Evolutionary conservation across 805 yeast genomes (phyloP).

Genomic region (Starmerella vaccinii): DNA sequence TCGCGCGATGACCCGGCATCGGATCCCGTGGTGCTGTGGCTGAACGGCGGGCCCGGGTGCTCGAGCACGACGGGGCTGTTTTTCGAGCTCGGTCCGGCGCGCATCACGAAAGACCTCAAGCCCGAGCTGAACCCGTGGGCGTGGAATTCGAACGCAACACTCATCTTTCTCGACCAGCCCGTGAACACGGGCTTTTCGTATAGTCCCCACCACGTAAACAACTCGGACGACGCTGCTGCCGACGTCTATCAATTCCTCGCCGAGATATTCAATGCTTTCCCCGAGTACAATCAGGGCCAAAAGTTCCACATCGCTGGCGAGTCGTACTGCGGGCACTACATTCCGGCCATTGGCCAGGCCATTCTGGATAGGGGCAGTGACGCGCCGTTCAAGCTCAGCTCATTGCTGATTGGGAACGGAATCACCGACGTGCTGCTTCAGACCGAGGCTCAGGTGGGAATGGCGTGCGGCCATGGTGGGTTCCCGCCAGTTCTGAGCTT

Average conservation of each 20-base stretch:
- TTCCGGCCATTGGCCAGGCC: slow-evolving; percentile 63
- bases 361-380: slow-evolving; percentile 38
- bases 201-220: slow-evolving; percentile 43
- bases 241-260: slow-evolving; percentile 82
- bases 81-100: slow-evolving; percentile 84
- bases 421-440: slow-evolving; percentile 76
- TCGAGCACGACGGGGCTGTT: slow-evolving; percentile 79
- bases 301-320: slow-evolving; percentile 86
- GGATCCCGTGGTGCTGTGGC: slow-evolving; percentile 83
- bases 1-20: slow-evolving; percentile 76
- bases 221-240: slow-evolving; percentile 71
- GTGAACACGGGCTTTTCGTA: slow-evolving; percentile 86
- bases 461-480: slow-evolving; percentile 89
- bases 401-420: slow-evolving; percentile 86
- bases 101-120: slow-evolving; percentile 46
- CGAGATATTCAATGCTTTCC: slow-evolving; percentile 74
- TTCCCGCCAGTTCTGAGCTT: slow-evolving; percentile 56
- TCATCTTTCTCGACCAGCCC: slow-evolving; percentile 87
- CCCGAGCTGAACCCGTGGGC: slow-evolving; percentile 56
- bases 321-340: slow-evolving; percentile 87
- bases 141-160: slow-evolving; percentile 86
- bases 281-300: slow-evolving; percentile 43
- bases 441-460: slow-evolving; percentile 70
- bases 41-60: slow-evolving; percentile 95
- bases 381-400: slow-evolving; percentile 49